Percentiles rank a stretch among this genome's conserved stretches.
phyloP scores from a whole-genome alignment of 2,329 filamentous ascomycete species.

The Exophiala calicioides region DNA sequence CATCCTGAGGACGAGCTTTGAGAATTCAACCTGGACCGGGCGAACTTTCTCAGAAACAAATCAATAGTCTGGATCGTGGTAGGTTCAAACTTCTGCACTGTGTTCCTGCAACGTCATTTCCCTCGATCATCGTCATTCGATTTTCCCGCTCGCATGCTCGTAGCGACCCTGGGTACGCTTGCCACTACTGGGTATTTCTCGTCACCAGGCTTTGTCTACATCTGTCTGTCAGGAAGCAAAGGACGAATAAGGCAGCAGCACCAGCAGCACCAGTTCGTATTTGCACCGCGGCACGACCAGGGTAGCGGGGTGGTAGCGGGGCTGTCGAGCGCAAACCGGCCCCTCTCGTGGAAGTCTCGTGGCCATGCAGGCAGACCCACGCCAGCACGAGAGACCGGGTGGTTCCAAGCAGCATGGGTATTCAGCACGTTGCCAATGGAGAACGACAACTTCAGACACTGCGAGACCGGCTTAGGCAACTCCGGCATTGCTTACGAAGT shows the following conservation, averaged over 20 bases:
- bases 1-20: no score
- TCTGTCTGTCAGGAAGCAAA: no score
- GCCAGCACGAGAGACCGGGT: constrained; percentile 10
- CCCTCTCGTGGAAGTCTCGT: constrained; percentile 2
- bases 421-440: constrained; percentile 24
- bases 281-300: background rate
- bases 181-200: no score
- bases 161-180: no score
- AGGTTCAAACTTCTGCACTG: no score
- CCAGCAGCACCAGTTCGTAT: constrained; percentile 5
- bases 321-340: constrained; percentile 8
- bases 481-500: constrained; percentile 17
- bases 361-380: constrained; percentile 16
- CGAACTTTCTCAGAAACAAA: no score
- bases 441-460: constrained; percentile 13
- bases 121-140: no score
- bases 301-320: constrained; percentile 4
- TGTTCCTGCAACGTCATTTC: no score
- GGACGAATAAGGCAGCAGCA: constrained; percentile 1
- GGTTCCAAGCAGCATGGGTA: constrained; percentile 9
- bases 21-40: no score
- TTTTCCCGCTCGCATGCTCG: no score
- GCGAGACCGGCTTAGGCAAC: constrained; percentile 14
- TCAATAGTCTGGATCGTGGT: no score
- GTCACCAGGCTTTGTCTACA: no score